Evolutionary conservation across 2,329 filamentous ascomycete species (phyloP).

Genomic region (Cladosporium phlei): DNA sequence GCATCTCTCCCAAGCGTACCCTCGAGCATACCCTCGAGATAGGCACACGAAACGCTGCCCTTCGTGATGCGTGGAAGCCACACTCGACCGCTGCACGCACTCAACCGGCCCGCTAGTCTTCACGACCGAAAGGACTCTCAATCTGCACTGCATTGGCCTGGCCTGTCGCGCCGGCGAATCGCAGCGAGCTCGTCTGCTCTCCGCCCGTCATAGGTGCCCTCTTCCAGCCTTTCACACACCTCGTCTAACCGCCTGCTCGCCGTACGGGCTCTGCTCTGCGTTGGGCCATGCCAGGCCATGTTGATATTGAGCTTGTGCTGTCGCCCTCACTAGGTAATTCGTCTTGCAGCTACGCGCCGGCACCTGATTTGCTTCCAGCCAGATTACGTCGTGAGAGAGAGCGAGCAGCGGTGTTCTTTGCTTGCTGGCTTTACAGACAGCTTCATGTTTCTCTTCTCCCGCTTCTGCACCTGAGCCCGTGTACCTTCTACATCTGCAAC

Average conservation of each 20-base stretch:
- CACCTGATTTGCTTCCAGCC: constrained; percentile 23
- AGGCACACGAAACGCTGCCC: constrained; percentile 24
- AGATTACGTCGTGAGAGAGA: constrained; percentile 20
- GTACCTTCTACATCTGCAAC: constrained; percentile 9
- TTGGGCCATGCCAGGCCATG: constrained; percentile 10
- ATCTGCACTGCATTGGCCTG: constrained; percentile 17
- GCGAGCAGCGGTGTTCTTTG: too few relatives aligned
- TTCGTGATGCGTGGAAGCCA: constrained; percentile 22
- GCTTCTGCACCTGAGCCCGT: background rate
- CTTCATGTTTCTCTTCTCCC: background rate
- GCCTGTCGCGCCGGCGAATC: constrained; percentile 25
- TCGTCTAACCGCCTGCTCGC: constrained; percentile 26
- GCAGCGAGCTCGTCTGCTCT: constrained; percentile 18
- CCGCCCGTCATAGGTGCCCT: constrained; percentile 25
- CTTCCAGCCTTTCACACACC: constrained; percentile 26
- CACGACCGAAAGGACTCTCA: constrained; percentile 14
- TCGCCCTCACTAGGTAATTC: background rate
- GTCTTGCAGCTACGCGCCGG: constrained; percentile 26
- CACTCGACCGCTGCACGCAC: constrained; percentile 14
- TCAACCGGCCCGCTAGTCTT: constrained; percentile 16
- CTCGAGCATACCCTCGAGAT: constrained; percentile 17
- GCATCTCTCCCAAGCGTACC: constrained; percentile 16
- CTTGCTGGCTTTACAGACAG: background rate
- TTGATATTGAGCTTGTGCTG: constrained; percentile 4
- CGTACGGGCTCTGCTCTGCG: constrained; percentile 17